Percentiles rank a stretch among this genome's conserved stretches.
Conservation (phyloP, 2,329 filamentous ascomycete species). For the Beauveria sp. region DNA sequence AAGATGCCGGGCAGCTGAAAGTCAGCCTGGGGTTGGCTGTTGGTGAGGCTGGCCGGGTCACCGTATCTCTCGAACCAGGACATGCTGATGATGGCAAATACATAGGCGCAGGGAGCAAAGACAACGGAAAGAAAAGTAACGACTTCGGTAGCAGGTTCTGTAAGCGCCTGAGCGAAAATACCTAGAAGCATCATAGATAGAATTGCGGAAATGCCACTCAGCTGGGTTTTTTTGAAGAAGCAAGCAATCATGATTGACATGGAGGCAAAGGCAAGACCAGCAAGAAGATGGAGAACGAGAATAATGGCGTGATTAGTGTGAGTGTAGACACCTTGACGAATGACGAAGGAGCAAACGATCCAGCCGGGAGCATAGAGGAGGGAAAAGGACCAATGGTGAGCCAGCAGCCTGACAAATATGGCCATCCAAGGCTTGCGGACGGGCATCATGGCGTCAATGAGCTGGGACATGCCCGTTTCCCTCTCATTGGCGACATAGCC, state of each 20-base stretch:
- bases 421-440: slow-evolving; percentile 66
- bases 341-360: slow-evolving; percentile 65
- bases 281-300: slow-evolving; percentile 65
- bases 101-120: slow-evolving; percentile 83
- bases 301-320: slow-evolving; percentile 58
- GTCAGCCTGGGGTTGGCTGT: slow-evolving; percentile 54
- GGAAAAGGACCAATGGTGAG: slow-evolving; percentile 74
- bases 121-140: slow-evolving; percentile 66
- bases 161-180: slow-evolving; percentile 72
- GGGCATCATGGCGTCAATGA: slow-evolving; percentile 89
- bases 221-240: slow-evolving; percentile 80
- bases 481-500: slow-evolving; percentile 80
- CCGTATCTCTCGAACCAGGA: slow-evolving; percentile 66
- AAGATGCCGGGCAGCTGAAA: slow-evolving; percentile 67
- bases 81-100: slow-evolving; percentile 69
- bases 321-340: slow-evolving; percentile 56
- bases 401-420: slow-evolving; percentile 67
- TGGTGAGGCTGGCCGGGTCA: slow-evolving; percentile 50
- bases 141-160: slow-evolving; percentile 50
- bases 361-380: slow-evolving; percentile 75
- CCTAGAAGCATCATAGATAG: slow-evolving; percentile 68
- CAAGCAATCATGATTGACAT: slow-evolving; percentile 74
- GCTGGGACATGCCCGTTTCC: slow-evolving; percentile 77
- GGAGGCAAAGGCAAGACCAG: slow-evolving; percentile 70
- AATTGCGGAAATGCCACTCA: slow-evolving; percentile 74